Base-by-base conservation (phyloP, 2,329 filamentous ascomycete genomes). In the Aspergillus neotritici region DNA sequence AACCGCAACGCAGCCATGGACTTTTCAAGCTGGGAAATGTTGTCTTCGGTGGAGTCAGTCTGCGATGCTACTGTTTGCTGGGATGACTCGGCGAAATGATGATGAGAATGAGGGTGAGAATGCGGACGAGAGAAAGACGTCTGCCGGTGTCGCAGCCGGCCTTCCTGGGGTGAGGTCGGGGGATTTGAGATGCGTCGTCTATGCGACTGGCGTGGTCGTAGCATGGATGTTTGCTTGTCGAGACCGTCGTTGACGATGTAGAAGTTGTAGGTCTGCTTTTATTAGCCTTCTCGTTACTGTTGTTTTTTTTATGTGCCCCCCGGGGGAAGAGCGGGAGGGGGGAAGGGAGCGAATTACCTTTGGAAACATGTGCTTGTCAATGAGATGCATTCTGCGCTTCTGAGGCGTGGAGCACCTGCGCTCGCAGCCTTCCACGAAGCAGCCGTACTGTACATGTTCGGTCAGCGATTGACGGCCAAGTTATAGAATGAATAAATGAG, bases 331-430 rank as follows among this genome's bases (percentile, higher is more conserved):
- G 8, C n/a, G 14, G 5, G 13, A 5, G 32, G n/a, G 37, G 13
- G 11, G 13, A 9, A n/a, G 11, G 4, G 5, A 12, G 29, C 30
- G 5, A 40, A 16, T 48, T 59, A 73, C 71, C 61, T 80, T 82
- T 9, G 90, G 91, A 61, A 93, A 98, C 69, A 84, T 78, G 66
- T 98, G 93, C 69, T 95, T 96, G 72, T 95, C 90, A 53, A 95
- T 87, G 52, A 95, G 75, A 71, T 98, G 91, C 63, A 87, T 80
- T 29, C 87, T 78, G 34, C 93, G 80, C 67, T 95, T 97, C 58
- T 87, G 82, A 25, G 85, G 82, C 4, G 86, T 89, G 43, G 79
- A 81, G 68, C 90, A 96, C 62, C 88, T 83, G 52, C 86, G 80
- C 46, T 93, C 87, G 65, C 93, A 98, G 37, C 77, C 83, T 60